Base-by-base conservation (phyloP, 305 asterid genomes). In the Fraxinus angustifolia region DNA sequence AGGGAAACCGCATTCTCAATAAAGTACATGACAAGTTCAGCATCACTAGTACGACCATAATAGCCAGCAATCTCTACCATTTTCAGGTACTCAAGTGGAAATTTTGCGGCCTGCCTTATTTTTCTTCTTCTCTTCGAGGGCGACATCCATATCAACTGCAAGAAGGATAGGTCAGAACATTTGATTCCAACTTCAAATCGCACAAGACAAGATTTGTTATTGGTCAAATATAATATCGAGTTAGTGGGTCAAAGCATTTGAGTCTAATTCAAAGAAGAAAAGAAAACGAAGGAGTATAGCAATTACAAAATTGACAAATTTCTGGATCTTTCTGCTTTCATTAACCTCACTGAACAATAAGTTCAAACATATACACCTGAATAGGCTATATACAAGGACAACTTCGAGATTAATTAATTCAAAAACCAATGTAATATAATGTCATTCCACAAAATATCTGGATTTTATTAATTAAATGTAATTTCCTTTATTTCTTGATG, bases 101-200 rank as follows among this genome's bases (percentile, higher is more conserved):
- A 84, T 79, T 79, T 79, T 38, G 85, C 80, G 60, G 85, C 90
- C 79, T 70, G 83, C 85, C 86, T 87, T 77, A 90, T 70, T 77
- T 87, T 87, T 56, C 88, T 83, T 72, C 90, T 78, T 23, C 84
- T 87, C 83, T 84, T 90, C 50, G 85, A 21, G 14, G 90, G 89
- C 26, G 90, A 82, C 89, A 88, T 88, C 90, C 93, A 88, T 83
- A 87, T 83, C 80, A 90, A 75, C 93, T 90, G 88, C 84, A 82
- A 60, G 34, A 12, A 65, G 58, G 8, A 23, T 36, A 78, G 36
- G 56, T 78, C 33, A 78, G 67, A 28, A 76, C 33, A 72, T 30
- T 19, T 14, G 35, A 81, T 78, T 65, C 26, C 38, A 72, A 31
- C 77, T 23, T 34, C 79, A 8, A 73, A 82, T 58, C 42, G 56